Evolutionary conservation across 805 yeast genomes (phyloP), one percentile per base, ranked within the genome.

Genomic region (Metschnikowia anglica): DNA sequence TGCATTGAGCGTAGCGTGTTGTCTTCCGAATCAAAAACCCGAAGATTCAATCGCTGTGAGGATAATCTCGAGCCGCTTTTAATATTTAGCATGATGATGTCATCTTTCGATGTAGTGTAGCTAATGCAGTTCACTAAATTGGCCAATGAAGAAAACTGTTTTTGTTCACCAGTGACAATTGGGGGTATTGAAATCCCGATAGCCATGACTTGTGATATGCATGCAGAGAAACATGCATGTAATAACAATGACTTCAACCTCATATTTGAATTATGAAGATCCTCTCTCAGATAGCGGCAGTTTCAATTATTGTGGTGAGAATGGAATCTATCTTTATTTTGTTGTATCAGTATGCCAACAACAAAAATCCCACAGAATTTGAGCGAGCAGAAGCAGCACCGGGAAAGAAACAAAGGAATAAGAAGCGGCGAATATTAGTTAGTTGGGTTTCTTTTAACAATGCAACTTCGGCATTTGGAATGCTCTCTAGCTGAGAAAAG

Each of bases 121-220:
- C 62, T 59, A 11, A 70, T 43, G 53, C 76, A 70, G 46, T 68
- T 61, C 32, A 51, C 43, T 28, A 69, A 51, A 51, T 67, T 59
- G 26, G 55, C 37, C 21, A 56, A 37, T 24, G 67, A 55, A n/a
- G 71, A 60, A 43, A 59, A 55, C 25, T 56, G 56, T 29, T 46
- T 46, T n/a, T 41, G 38, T 43, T 66, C 66, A 3, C 70, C 72
- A 2, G 51, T 54, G 27, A 53, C 54, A 7, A 61, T 51, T 2
- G 76, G 73, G 1, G 64, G 65, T 17, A 70, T 56, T 8, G 54
- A 44, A 50, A 70, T 43, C 4, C 76, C 76, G 13, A 69, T 49
- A 18, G 63, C 60, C 30, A 34, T 12, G 26, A 41, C 46, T 13
- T 19, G 31, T 2, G 27, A 9, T 13, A 38, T 41, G 34, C 38